phyloP scores from a whole-genome alignment of 345 rosid species.

The Bruguiera gymnorhiza region DNA sequence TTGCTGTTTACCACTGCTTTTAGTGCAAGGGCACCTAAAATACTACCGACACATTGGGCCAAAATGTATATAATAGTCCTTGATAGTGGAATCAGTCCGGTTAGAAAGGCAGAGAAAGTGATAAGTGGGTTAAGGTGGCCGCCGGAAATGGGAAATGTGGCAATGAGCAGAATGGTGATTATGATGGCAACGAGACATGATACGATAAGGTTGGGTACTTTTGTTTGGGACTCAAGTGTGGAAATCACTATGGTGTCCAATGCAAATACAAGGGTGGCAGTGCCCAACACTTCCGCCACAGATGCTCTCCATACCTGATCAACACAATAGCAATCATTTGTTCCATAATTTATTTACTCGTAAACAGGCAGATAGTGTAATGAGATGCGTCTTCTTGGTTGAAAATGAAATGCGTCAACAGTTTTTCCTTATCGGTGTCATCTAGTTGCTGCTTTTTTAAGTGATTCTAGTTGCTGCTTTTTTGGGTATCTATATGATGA shows the following conservation, averaged over 20 bases:
- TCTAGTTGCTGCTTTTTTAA: too few species aligned
- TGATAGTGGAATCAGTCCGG: conserved; percentile 24
- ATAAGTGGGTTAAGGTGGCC: conserved; percentile 44
- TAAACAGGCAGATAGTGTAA: too few species aligned
- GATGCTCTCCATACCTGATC: conserved; percentile 23
- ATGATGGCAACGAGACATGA: conserved; percentile 15
- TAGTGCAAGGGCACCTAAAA: conserved; percentile 32
- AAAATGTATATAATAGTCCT: conserved; percentile 26
- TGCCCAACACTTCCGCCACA: conserved; percentile 22
- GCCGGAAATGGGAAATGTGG: conserved; percentile 36
- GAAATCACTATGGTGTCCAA: conserved; percentile 27
- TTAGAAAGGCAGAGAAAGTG: conserved; percentile 30
- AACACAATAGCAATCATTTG: too few species aligned
- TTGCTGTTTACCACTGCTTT: conserved; percentile 26
- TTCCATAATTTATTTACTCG: too few species aligned
- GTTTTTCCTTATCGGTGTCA: too few species aligned
- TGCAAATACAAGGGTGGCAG: conserved; percentile 20
- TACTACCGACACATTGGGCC: conserved; percentile 41
- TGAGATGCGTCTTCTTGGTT: too few species aligned
- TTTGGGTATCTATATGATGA: too few species aligned
- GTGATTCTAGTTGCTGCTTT: too few species aligned
- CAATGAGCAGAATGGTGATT: conserved; percentile 18
- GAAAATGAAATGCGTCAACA: too few species aligned
- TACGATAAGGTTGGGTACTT: conserved; percentile 23
- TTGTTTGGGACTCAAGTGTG: conserved; percentile 14